Evolutionary conservation across 2,329 filamentous ascomycete species (phyloP), one percentile per base, ranked within the genome.

Genomic region (Trichoderma afroharzianum): DNA sequence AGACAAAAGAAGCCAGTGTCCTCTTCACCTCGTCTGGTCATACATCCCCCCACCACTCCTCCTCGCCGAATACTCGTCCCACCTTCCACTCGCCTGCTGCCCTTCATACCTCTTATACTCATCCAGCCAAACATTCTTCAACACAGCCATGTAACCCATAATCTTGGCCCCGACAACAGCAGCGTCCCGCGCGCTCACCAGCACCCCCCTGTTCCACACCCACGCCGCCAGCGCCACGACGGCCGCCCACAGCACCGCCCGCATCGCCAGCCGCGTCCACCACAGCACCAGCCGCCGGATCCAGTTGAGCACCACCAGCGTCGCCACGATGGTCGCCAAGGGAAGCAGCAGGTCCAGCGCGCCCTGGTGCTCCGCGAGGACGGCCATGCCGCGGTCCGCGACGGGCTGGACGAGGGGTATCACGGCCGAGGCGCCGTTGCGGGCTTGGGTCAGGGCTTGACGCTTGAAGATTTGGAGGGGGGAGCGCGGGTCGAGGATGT

Each of bases 221-320:
- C 86, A 85, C 21, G 90, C 83, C 0, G 85, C 84, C 0, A 90
- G 55, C 0, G 85, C 84, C 5, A 86, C 82, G 3, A 95, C 75
- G 2, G 83, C 79, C 1, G 86, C 87, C 89, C 90, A 96, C 74
- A 94, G 89, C 2, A 88, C 79, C 55, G 94, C 75, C 28, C 87
- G 83, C 74, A 93, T 80, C 12, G 86, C 85, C 70, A 97, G 78
- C n/a, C 87, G 84, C 67, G 94, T 88, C 89, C 93, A 94, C 83
- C 91, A 97, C 78, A 94, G 83, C 71, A 97, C 85, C 24, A 93
- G 82, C 72, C 93, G 88, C 73, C 90, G 89, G 21, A 94, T 83
- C 83, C 92, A 91, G 79, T 91, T 87, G 74, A 96, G 84, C 71
- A 95, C 79, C 78, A 94, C 84, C 66, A 95, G 80, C 70, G 90